phyloP scores from a whole-genome alignment of 2,329 filamentous ascomycete species.

The Anthostomella pinea region DNA sequence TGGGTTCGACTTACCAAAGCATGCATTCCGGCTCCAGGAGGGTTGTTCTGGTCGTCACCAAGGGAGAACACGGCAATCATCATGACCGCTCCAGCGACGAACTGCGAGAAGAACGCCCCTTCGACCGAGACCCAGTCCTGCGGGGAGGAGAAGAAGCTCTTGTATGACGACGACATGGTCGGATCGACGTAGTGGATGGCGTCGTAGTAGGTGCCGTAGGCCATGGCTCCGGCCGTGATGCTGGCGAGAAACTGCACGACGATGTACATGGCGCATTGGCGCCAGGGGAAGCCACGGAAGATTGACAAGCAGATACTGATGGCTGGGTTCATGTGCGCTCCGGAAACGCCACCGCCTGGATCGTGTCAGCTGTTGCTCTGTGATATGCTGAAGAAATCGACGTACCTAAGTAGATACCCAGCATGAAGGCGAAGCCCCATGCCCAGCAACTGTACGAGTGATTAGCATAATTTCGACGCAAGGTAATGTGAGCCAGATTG shows the following conservation, averaged over 20 bases:
- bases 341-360: constrained; percentile 27
- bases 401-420: constrained; percentile 31
- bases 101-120: constrained; percentile 35
- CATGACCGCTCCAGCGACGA: constrained; percentile 35
- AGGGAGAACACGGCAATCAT: constrained; percentile 36
- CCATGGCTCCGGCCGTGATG: constrained; percentile 30
- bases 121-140: constrained; percentile 25
- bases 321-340: constrained; percentile 34
- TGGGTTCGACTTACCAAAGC: constrained; percentile 24
- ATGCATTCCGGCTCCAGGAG: constrained; percentile 36
- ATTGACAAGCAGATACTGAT: constrained; percentile 35
- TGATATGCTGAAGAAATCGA: too few species aligned
- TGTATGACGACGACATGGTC: constrained; percentile 26
- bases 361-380: too few species aligned
- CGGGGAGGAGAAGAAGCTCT: constrained; percentile 35
- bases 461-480: too few species aligned
- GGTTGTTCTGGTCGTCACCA: constrained; percentile 37
- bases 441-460: constrained; percentile 28
- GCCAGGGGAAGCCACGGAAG: constrained; percentile 38
- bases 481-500: too few species aligned
- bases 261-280: constrained; percentile 30
- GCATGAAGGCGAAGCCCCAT: constrained; percentile 32
- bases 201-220: constrained; percentile 31
- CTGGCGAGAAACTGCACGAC: constrained; percentile 30
- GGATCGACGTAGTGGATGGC: constrained; percentile 32